phyloP scores from a whole-genome alignment of 2,329 filamentous ascomycete genomes.

The Colletotrichum tamarilloi region DNA sequence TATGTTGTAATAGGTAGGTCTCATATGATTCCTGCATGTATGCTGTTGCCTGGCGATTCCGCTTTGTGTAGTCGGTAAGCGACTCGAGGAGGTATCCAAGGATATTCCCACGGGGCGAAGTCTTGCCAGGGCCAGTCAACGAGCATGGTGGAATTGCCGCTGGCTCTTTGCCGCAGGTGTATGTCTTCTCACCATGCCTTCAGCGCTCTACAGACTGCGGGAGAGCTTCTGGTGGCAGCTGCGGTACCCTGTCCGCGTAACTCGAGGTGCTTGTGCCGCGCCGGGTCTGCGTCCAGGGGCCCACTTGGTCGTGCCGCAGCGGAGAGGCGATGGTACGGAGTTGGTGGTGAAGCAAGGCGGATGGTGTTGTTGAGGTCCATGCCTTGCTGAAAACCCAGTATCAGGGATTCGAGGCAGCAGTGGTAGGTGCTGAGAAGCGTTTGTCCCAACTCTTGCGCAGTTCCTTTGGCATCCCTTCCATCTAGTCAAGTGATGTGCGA shows the following conservation, averaged over 20 bases:
- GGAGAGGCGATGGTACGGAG: background rate
- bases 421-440: background rate
- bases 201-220: background rate
- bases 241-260: constrained; percentile 28
- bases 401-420: background rate
- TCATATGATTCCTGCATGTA: constrained; percentile 29
- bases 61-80: background rate
- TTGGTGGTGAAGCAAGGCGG: background rate
- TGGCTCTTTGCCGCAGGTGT: background rate
- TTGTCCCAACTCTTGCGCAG: background rate
- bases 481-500: background rate
- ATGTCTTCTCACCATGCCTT: background rate
- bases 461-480: background rate
- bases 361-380: background rate
- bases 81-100: constrained; percentile 7
- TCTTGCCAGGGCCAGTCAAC: background rate
- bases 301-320: constrained; percentile 7
- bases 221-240: constrained; percentile 5
- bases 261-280: constrained; percentile 16
- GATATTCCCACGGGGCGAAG: constrained; percentile 10
- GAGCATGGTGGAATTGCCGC: background rate
- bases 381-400: background rate
- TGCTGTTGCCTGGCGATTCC: constrained; percentile 23
- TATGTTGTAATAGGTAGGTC: background rate
- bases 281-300: constrained; percentile 1